These are phyloP conservation scores for Aspergillus kassunensis DNA, from an alignment of 495 filamentous ascomycete genomes.

Conservation along the genomic window DNA sequence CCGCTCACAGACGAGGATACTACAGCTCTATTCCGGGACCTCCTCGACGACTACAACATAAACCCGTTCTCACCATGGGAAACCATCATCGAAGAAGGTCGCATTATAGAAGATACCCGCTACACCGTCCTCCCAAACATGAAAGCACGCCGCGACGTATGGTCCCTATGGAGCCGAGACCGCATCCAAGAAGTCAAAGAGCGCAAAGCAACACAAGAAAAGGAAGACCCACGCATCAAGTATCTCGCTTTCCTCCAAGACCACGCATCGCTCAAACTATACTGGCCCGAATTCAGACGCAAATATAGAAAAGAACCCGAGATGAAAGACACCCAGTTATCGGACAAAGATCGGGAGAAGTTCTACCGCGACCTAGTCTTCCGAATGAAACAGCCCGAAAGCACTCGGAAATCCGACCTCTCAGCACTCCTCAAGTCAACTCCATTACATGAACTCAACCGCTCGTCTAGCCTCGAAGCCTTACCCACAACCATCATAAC, in stretches of 20 bases:
- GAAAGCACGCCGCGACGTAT: constrained; percentile 75
- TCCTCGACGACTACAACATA: constrained; percentile 75
- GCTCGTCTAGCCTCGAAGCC: constrained; percentile 54
- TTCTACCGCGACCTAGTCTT: constrained; percentile 84
- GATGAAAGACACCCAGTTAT: constrained; percentile 72
- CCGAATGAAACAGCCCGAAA: constrained; percentile 70
- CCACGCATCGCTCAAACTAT: constrained; percentile 81
- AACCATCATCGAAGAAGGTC: constrained; percentile 74
- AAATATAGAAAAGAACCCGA: constrained; percentile 78
- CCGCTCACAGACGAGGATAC: constrained; percentile 65
- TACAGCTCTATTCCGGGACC: constrained; percentile 72
- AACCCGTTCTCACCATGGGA: constrained; percentile 94
- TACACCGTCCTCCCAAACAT: constrained; percentile 81
- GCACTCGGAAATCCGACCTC: constrained; percentile 74
- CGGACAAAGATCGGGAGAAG: constrained; percentile 88
- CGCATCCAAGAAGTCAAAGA: constrained; percentile 67
- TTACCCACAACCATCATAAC: constrained; percentile 67
- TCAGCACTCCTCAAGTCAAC: constrained; percentile 67
- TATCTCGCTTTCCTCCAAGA: constrained; percentile 80
- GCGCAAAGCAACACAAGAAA: constrained; percentile 69
- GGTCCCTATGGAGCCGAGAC: constrained; percentile 73
- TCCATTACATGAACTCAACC: constrained; percentile 62
- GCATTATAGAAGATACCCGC: constrained; percentile 76
- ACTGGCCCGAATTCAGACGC: constrained; percentile 93
- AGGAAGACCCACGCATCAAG: constrained; percentile 78